Evolutionary conservation across 2,329 filamentous ascomycete species (phyloP), one percentile per base, ranked within the genome.

Genomic region (Sclerotinia sclerotiorum): DNA sequence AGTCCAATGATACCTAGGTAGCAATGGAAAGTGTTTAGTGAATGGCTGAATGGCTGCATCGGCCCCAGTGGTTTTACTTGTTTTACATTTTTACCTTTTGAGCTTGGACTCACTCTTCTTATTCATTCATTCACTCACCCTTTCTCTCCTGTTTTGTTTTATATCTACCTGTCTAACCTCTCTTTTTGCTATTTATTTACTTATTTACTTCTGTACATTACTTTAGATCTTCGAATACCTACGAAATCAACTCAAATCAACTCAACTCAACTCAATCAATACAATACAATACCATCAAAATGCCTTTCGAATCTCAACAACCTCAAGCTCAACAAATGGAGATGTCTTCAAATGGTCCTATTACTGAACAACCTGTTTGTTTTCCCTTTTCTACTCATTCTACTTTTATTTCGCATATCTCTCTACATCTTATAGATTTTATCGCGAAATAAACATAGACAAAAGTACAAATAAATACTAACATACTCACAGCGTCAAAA

Each of bases 281-380:
- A 5, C 42, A 27, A 46, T 11, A 51, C 15, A 15, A 17, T 39
- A n/a, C 49, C 15, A 48, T 67, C 56, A 67, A 55, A 35, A 67
- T 67, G 65, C 27, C 65, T 62, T 39, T 67, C 44, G 65, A 67
- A 67, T 24, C 56, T 27, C 65, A 67, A 63, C 65, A 67, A 67
- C 65, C 65, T 2, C 65, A 67, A 67, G 57, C 56, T 44, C 65
- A 67, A 21, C 65, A 67, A 54, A 67, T 67, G 65, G 65, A 67
- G 35, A 61, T 67, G 56, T 42, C 65, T 29, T n/a, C 44, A 44
- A 52, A 52, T 35, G 56, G 11, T 54, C 56, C 65, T n/a, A 52
- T 67, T 48, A 67, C 65, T 27, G 65, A 67, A 27, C 65, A 67
- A 63, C 65, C 65, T 44, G 65, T 67, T 63, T n/a, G 65, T 67